Conservation (phyloP, 1,284 basidiomycete genomes). For the Ceratobasidium sp. region DNA sequence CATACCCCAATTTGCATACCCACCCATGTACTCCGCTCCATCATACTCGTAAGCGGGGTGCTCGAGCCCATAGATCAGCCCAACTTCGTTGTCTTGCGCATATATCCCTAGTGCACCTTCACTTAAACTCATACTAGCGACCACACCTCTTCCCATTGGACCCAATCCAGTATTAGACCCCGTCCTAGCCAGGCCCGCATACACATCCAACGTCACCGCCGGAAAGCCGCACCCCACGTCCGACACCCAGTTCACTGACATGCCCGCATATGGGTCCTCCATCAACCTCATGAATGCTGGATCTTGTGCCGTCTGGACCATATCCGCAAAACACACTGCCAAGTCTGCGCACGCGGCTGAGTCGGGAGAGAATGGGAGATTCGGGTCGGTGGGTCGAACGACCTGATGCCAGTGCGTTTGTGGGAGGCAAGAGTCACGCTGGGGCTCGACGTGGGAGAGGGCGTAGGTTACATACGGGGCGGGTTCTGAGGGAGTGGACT, state of each 20-base stretch:
- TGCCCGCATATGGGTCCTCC: constrained; percentile 17
- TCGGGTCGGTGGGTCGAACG: constrained; percentile 19
- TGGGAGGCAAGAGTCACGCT: constrained; percentile 18
- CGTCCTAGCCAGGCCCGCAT: too few relatives aligned
- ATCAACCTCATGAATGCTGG: constrained; percentile 12
- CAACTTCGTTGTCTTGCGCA: too few relatives aligned
- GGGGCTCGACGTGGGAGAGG: constrained; percentile 15
- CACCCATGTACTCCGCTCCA: too few relatives aligned
- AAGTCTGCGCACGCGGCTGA: constrained; percentile 23
- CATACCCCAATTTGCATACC: too few relatives aligned
- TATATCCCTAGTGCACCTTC: too few relatives aligned
- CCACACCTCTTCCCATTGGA: too few relatives aligned
- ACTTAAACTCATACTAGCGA: too few relatives aligned
- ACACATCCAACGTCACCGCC: not conserved
- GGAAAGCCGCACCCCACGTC: constrained; percentile 17
- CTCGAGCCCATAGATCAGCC: too few relatives aligned
- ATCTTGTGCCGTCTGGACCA: constrained; percentile 17
- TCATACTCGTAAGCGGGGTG: too few relatives aligned
- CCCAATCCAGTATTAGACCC: too few relatives aligned
- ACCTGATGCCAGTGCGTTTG: constrained; percentile 34
- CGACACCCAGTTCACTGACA: constrained; percentile 9
- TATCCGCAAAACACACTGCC: constrained; percentile 33
- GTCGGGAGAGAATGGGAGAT: constrained; percentile 32
- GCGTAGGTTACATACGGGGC: constrained; percentile 27
- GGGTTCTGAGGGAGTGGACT: not conserved